Conservation (phyloP, 116 monocot genomes). For the Dioscorea cayenensis region DNA sequence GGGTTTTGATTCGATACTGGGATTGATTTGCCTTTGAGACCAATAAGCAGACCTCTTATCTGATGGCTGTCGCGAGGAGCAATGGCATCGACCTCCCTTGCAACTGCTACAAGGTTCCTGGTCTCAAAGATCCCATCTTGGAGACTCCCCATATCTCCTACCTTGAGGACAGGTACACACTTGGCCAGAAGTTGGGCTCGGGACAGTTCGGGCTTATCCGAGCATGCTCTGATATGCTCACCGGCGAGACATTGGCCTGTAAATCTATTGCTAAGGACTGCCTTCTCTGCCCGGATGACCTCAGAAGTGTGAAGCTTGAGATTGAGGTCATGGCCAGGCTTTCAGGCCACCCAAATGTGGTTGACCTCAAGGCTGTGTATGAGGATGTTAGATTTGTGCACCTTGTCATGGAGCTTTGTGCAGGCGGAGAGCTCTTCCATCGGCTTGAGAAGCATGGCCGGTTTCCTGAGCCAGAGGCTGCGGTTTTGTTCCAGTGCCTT, state of each 20-base stretch:
- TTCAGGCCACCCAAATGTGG: slow-evolving; percentile 79
- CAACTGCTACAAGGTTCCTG: slow-evolving; percentile 58
- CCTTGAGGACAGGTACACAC: slow-evolving; percentile 45
- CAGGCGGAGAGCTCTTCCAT: slow-evolving; percentile 84
- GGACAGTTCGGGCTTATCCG: slow-evolving; percentile 87
- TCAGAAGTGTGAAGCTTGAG: slow-evolving; percentile 71
- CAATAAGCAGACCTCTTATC: neutral
- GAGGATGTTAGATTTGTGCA: slow-evolving; percentile 74
- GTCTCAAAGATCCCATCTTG: slow-evolving; percentile 41
- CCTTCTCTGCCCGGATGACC: slow-evolving; percentile 54
- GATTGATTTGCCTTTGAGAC: neutral
- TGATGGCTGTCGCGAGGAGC: neutral
- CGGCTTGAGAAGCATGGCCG: slow-evolving; percentile 55
- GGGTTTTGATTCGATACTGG: neutral
- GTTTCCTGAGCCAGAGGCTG: slow-evolving; percentile 60
- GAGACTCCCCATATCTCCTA: slow-evolving; percentile 52
- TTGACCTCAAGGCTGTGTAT: slow-evolving; percentile 74
- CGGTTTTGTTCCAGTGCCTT: slow-evolving; percentile 47
- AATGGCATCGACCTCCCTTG: slow-evolving; percentile 1
- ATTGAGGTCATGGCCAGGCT: slow-evolving; percentile 85
- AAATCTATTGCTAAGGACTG: slow-evolving; percentile 89
- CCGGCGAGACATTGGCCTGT: slow-evolving; percentile 66
- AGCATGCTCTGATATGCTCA: slow-evolving; percentile 53
- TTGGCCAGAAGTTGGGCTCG: slow-evolving; percentile 69
- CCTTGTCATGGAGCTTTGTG: slow-evolving; percentile 89